Evolutionary conservation across 257 asterid species (phyloP), one percentile per base, ranked within the genome.

Genomic region (Hygrophila difformis): DNA sequence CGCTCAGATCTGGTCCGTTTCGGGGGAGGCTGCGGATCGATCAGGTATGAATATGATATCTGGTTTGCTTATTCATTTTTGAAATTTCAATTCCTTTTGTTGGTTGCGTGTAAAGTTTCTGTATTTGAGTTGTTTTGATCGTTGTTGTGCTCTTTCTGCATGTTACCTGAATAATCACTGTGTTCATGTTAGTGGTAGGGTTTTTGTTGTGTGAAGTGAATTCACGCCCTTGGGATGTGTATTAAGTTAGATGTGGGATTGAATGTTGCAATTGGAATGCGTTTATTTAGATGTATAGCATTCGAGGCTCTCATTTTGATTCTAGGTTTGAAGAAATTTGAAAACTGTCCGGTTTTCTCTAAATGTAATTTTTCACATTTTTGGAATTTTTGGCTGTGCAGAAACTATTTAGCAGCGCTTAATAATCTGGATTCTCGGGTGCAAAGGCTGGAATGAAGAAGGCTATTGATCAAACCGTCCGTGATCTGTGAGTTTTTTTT

Each of bases 401-500:
- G 69, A 62, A 56, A 56, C 26, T 33, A 33, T 33, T 33, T 33
- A 33, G 12, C 6, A 33, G 10, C 35, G 26, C 49, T 52, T 44
- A 57, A 46, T 56, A 46, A 45, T 59, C 12, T 60, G 74, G 60
- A 69, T 62, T 66, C 58, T 55, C 70, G 49, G 51, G 54, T 43
- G 59, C 48, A 46, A 41, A 59, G 55, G 44, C 62, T 54, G 71
- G 65, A 69, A 88, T 88, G 96, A 89, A 89, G 92, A 89, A 84
- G 80, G n/a, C n/a, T n/a, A n/a, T n/a, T n/a, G n/a, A n/a, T n/a
- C n/a, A n/a, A n/a, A n/a, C n/a, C n/a, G n/a, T n/a, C n/a, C n/a
- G n/a, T n/a, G n/a, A n/a, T n/a, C n/a, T 88, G 95, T 88, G 67
- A 77, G 94, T 72, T 56, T 57, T 28, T 39, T 19, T 13, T 17